These are phyloP conservation scores for Stevia rebaudiana DNA, from an alignment of 140 eudicot genomes.

Conservation along the genomic window DNA sequence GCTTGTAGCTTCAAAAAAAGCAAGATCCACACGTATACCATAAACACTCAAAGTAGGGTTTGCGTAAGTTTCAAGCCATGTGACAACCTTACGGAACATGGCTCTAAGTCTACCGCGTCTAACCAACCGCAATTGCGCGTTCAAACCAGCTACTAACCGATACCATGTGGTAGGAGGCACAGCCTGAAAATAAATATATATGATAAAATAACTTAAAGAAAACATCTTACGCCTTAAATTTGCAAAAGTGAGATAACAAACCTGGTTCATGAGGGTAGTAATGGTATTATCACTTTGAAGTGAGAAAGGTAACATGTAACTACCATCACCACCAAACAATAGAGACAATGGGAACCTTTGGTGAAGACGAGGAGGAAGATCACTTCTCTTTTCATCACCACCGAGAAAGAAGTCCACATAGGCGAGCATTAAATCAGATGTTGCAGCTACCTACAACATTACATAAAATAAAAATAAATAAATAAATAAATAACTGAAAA, in stretches of 20 bases:
- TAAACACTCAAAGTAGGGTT: slow-evolving; percentile 67
- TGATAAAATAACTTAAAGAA: background rate
- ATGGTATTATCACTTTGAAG: slow-evolving; percentile 81
- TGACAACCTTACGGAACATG: slow-evolving; percentile 55
- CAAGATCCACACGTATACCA: slow-evolving; percentile 75
- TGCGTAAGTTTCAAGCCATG: slow-evolving; percentile 75
- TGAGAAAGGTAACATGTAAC: slow-evolving; percentile 82
- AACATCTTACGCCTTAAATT: background rate
- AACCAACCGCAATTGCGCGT: slow-evolving; percentile 88
- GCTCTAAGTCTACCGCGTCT: slow-evolving; percentile 74
- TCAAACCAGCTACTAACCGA: slow-evolving; percentile 92
- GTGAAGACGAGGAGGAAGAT: slow-evolving; percentile 74
- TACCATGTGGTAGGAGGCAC: slow-evolving; percentile 92
- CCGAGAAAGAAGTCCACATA: slow-evolving; percentile 87
- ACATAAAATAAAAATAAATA: background rate
- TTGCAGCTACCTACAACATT: slow-evolving; percentile 70
- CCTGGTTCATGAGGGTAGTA: slow-evolving; percentile 94
- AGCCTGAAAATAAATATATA: slow-evolving; percentile 43
- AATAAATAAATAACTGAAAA: no score
- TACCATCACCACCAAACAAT: slow-evolving; percentile 93
- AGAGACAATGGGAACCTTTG: slow-evolving; percentile 81
- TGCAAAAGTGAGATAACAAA: slow-evolving; percentile 10
- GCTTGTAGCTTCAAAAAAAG: slow-evolving; percentile 70
- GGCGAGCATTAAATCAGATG: slow-evolving; percentile 90
- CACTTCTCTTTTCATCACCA: slow-evolving; percentile 89